Conservation (phyloP, 768 basidiomycete genomes). For the Pulveroboletus frians region DNA sequence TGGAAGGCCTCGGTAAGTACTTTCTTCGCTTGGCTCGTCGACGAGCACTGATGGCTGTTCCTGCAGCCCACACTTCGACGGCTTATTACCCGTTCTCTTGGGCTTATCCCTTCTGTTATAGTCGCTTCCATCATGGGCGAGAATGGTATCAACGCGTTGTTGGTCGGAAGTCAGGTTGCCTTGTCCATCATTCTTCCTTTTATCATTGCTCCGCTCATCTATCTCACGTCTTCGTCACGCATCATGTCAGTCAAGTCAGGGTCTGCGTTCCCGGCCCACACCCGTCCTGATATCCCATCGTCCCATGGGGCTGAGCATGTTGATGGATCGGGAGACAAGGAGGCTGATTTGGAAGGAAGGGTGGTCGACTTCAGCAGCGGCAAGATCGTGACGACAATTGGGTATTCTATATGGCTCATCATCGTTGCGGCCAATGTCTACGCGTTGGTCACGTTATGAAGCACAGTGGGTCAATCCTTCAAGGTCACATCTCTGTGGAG, state of each 20-base stretch:
- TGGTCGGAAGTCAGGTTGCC: constrained; percentile 84
- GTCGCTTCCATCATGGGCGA: constrained; percentile 75
- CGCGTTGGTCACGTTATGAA: constrained; percentile 55
- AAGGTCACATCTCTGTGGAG: background rate
- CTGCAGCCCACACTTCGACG: constrained; percentile 68
- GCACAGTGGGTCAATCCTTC: background rate
- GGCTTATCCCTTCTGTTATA: constrained; percentile 75
- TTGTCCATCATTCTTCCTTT: constrained; percentile 83
- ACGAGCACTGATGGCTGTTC: constrained; percentile 24
- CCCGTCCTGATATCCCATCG: background rate
- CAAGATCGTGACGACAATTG: constrained; percentile 44
- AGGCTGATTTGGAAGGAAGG: constrained; percentile 26
- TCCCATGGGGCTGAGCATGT: background rate
- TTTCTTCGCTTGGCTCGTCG: constrained; percentile 11
- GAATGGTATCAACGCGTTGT: constrained; percentile 64
- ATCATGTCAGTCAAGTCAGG: constrained; percentile 59
- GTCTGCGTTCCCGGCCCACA: background rate
- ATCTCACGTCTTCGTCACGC: constrained; percentile 56
- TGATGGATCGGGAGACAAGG: background rate
- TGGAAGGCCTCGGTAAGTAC: constrained; percentile 73
- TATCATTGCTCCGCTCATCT: constrained; percentile 76
- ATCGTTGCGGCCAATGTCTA: constrained; percentile 72
- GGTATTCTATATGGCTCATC: constrained; percentile 57
- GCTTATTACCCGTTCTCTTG: constrained; percentile 74
- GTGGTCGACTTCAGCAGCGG: constrained; percentile 62